phyloP scores from a whole-genome alignment of 306 rosid genomes.

The Glycyrrhiza uralensis region DNA sequence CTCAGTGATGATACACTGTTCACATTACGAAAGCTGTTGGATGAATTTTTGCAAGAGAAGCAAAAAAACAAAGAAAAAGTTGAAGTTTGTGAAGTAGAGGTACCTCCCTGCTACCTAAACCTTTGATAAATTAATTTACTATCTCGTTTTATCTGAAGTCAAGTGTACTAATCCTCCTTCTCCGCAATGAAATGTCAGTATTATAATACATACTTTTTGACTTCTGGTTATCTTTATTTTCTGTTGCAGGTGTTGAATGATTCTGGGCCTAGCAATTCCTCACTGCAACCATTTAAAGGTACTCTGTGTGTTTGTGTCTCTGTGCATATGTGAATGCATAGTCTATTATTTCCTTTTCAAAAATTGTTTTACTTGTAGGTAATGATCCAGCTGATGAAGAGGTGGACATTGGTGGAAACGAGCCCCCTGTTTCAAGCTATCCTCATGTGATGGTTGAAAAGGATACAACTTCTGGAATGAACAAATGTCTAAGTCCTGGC shows the following conservation, averaged over 20 bases:
- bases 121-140: constrained; percentile 5
- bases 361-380: constrained; percentile 43
- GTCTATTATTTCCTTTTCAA: background rate
- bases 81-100: constrained; percentile 79
- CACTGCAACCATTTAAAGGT: constrained; percentile 85
- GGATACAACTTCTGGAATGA: constrained; percentile 34
- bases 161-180: background rate
- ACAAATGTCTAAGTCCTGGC: constrained; percentile 40
- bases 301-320: constrained; percentile 13
- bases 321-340: background rate
- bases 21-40: constrained; percentile 59
- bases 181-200: background rate
- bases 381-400: constrained; percentile 68
- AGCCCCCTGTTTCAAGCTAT: constrained; percentile 66
- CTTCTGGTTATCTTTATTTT: constrained; percentile 21
- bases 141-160: background rate
- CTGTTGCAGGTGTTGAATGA: constrained; percentile 68
- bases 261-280: constrained; percentile 81
- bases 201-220: background rate
- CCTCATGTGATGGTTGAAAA: constrained; percentile 57
- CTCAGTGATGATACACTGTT: constrained; percentile 71
- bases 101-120: constrained; percentile 27
- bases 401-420: constrained; percentile 66
- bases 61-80: constrained; percentile 42
- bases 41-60: constrained; percentile 58